These are phyloP conservation scores for Emmonsiellopsis sp. DNA, from an alignment of 2,329 filamentous ascomycete species.

Conservation along the genomic window DNA sequence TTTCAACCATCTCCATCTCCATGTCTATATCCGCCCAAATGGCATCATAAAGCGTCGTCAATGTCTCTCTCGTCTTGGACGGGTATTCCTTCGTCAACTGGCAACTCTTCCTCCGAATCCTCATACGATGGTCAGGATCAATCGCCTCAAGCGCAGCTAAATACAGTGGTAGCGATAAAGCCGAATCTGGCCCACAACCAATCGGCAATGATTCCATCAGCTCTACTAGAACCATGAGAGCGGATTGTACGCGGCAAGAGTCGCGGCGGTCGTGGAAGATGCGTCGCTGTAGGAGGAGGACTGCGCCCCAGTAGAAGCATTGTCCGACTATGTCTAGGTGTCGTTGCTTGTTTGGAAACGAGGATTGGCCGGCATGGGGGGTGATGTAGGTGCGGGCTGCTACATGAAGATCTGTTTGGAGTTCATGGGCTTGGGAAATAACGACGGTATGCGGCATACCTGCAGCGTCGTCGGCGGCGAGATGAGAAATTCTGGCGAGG, in stretches of 20 bases:
- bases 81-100: background rate
- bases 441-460: background rate
- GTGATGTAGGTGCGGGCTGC: conserved; percentile 1
- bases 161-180: background rate
- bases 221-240: background rate
- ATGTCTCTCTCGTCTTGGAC: background rate
- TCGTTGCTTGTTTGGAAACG: background rate
- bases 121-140: background rate
- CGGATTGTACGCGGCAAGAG: background rate
- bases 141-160: conserved; percentile 1
- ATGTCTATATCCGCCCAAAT: background rate
- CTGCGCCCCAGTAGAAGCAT: conserved; percentile 2
- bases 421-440: background rate
- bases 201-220: background rate
- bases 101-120: background rate
- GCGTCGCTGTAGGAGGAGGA: conserved; percentile 1
- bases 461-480: background rate
- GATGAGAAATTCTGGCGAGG: background rate
- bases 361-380: background rate
- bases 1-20: background rate
- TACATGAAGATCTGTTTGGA: background rate
- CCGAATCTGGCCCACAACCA: conserved; percentile 1
- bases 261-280: background rate
- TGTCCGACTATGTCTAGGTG: conserved; percentile 1
- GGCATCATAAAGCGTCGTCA: background rate